Percentiles rank a stretch among this genome's conserved stretches.
Evolutionary conservation across 345 rosid genomes (phyloP).

Genomic region (Brassica rapa): DNA sequence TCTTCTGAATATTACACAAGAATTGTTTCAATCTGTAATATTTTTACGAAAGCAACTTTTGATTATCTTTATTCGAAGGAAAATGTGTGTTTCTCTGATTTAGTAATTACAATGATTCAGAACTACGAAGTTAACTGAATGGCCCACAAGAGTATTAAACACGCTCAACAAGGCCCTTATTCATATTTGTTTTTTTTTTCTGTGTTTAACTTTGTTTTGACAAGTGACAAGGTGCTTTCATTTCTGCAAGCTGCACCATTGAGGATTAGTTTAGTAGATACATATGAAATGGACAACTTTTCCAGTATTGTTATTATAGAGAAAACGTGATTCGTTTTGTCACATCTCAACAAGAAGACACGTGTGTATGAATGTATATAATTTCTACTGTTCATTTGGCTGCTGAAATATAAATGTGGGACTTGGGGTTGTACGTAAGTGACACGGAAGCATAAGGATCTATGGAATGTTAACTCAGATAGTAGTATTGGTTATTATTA

Average conservation of each 20-base stretch:
- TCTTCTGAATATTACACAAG: conserved; percentile 31
- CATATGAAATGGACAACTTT: neutral
- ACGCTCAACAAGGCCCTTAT: neutral
- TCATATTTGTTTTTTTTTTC: neutral
- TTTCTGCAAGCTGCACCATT: neutral
- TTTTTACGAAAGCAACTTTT: conserved; percentile 1
- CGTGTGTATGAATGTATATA: neutral
- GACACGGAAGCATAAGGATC: conserved; percentile 5
- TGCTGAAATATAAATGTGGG: conserved; percentile 18
- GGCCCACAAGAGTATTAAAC: neutral
- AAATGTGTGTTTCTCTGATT: neutral
- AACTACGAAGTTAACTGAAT: neutral
- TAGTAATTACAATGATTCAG: neutral
- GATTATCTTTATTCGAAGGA: neutral
- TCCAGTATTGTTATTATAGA: neutral
- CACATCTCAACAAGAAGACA: conserved; percentile 8
- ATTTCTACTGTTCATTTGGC: conserved; percentile 35
- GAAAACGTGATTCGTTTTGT: neutral
- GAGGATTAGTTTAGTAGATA: neutral
- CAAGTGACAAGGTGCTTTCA: conserved; percentile 5
- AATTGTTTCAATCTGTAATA: conserved; percentile 26
- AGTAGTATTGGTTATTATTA: neutral
- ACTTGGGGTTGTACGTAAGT: neutral
- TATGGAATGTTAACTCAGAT: conserved; percentile 6
- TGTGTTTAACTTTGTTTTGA: neutral